A percentile compares a stretch with the other conserved stretches of the same genome.
These are phyloP conservation scores for Ophiostoma fasciatum DNA, from an alignment of 2,329 filamentous ascomycete species.

Conservation along the genomic window DNA sequence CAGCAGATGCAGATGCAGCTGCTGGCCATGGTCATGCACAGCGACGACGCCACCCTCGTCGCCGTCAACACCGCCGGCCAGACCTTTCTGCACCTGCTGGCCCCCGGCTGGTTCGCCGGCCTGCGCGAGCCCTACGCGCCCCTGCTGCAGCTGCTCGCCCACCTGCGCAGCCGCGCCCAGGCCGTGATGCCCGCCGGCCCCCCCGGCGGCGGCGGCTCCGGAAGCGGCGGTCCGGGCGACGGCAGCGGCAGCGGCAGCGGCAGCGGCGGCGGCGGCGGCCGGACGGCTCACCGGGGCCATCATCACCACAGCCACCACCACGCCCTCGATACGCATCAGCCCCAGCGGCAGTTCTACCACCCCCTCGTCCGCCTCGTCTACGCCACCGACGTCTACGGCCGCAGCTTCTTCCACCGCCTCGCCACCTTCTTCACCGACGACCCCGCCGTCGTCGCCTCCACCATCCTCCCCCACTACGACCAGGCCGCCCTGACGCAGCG, in stretches of 20 bases:
- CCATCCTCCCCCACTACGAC: slow-evolving; percentile 23
- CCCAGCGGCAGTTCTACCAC: no score
- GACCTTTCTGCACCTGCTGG: slow-evolving; percentile 32
- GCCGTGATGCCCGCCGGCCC: not conserved
- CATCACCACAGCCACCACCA: no score
- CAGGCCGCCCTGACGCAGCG: slow-evolving; percentile 21
- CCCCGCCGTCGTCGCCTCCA: slow-evolving; percentile 16
- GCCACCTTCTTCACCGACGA: slow-evolving; percentile 17
- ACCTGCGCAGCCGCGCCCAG: slow-evolving; percentile 14
- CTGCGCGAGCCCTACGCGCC: slow-evolving; percentile 13
- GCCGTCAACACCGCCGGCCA: slow-evolving; percentile 30
- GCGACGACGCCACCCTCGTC: slow-evolving; percentile 11
- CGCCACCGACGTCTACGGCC: slow-evolving; percentile 33
- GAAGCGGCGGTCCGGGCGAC: not conserved
- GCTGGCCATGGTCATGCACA: slow-evolving; percentile 13
- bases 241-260: not conserved
- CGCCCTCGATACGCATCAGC: no score
- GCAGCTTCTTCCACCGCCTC: slow-evolving; percentile 35
- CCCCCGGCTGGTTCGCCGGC: slow-evolving; percentile 19
- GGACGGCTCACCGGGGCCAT: no score
- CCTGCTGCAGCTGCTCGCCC: slow-evolving; percentile 15
- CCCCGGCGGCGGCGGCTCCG: not conserved
- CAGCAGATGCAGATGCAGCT: slow-evolving; percentile 15
- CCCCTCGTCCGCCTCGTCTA: slow-evolving; percentile 18
- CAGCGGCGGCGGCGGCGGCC: not conserved